Conservation (phyloP, 129 eudicot species). For the Chrysanthemum seticuspe region DNA sequence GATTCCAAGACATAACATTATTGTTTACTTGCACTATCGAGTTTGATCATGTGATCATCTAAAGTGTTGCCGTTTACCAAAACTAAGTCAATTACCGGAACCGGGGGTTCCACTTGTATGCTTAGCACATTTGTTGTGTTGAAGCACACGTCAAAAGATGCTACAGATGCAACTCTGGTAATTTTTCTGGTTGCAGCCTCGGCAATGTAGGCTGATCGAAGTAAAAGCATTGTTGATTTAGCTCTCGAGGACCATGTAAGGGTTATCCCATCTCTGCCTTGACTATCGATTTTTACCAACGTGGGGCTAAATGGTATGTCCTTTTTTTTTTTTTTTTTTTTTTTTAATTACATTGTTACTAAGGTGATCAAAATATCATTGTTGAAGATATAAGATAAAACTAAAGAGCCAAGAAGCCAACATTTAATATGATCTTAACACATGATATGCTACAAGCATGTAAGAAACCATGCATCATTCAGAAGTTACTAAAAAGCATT, state of each 20-base stretch:
- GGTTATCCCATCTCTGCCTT: constrained; percentile 63
- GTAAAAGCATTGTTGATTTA: constrained; percentile 43
- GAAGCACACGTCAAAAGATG: constrained; percentile 51
- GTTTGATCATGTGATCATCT: constrained; percentile 53
- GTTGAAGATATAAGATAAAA: too few species aligned
- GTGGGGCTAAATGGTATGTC: constrained; percentile 40
- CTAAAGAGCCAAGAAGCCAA: too few species aligned
- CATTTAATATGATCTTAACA: too few species aligned
- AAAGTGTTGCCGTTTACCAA: constrained; percentile 30
- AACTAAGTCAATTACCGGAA: constrained; percentile 55
- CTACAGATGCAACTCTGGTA: constrained; percentile 35
- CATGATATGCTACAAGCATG: too few species aligned
- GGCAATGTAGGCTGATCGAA: constrained; percentile 21
- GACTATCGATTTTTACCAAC: constrained; percentile 33
- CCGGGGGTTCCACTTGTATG: constrained; percentile 45
- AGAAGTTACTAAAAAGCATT: too few species aligned
- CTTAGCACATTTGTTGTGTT: constrained; percentile 28
- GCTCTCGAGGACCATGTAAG: constrained; percentile 53
- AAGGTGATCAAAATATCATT: too few species aligned
- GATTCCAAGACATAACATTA: too few species aligned
- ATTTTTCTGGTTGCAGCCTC: constrained; percentile 41
- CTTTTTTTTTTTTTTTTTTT: too few species aligned
- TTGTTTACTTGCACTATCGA: constrained; percentile 58
- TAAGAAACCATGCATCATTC: too few species aligned
- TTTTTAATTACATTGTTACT: too few species aligned